Conservation (phyloP, 2,329 filamentous ascomycete genomes). For the Reticulascus tulasneorum region DNA sequence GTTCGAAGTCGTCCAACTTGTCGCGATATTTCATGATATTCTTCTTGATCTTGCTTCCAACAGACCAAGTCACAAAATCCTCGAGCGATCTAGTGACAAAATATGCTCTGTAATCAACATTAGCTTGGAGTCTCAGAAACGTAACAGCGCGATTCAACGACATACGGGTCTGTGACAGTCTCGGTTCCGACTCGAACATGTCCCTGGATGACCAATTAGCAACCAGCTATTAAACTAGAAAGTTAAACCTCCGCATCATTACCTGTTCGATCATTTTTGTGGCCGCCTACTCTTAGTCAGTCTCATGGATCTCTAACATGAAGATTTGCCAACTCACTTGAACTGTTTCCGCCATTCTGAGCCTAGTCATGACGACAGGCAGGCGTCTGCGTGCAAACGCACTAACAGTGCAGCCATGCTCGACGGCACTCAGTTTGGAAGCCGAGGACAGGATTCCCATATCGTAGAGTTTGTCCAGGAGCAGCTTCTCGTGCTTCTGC, state of each 20-base stretch:
- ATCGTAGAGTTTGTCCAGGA: constrained; percentile 88
- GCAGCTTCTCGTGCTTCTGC: constrained; percentile 76
- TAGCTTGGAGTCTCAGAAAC: too few species aligned
- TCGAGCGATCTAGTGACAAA: constrained; percentile 86
- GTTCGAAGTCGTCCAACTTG: constrained; percentile 92
- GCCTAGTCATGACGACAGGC: constrained; percentile 84
- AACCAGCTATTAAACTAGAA: too few species aligned
- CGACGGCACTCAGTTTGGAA: constrained; percentile 78
- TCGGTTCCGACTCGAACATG: constrained; percentile 90
- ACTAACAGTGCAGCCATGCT: constrained; percentile 83
- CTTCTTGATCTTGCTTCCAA: constrained; percentile 94
- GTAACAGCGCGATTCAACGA: too few species aligned
- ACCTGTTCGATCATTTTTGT: constrained; percentile 87
- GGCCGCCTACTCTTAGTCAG: too few species aligned
- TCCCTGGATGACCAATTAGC: too few species aligned
- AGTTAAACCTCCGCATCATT: too few species aligned
- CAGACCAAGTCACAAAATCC: constrained; percentile 95
- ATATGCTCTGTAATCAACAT: constrained; percentile 50
- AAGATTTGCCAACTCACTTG: too few species aligned
- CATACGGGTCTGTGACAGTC: constrained; percentile 81
- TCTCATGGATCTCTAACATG: too few species aligned
- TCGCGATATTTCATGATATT: constrained; percentile 94
- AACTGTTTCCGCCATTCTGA: constrained; percentile 84
- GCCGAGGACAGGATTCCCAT: constrained; percentile 80
- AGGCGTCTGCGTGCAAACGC: constrained; percentile 81